Evolutionary conservation across 805 yeast genomes (phyloP).

Genomic region (Candida chilensis): DNA sequence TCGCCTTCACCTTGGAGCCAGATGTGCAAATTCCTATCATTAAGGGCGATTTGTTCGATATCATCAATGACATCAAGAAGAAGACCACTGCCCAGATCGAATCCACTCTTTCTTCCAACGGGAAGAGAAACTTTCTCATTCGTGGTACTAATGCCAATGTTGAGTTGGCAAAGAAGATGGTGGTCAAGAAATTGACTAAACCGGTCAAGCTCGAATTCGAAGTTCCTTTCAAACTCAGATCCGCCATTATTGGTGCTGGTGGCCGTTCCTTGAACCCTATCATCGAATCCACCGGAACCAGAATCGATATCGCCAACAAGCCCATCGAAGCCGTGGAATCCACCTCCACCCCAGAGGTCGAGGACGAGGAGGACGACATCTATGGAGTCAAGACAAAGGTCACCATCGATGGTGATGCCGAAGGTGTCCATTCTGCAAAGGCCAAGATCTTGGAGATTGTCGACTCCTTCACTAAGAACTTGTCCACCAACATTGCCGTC

Average conservation of each 20-base stretch:
- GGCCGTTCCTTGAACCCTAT: slow-evolving; percentile 80
- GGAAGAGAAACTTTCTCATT: slow-evolving; percentile 75
- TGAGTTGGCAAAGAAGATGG: slow-evolving; percentile 61
- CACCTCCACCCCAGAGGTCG: slow-evolving; percentile 14
- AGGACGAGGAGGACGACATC: slow-evolving; percentile 44
- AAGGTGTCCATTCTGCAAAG: slow-evolving; percentile 42
- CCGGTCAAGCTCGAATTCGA: slow-evolving; percentile 54
- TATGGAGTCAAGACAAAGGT: slow-evolving; percentile 55
- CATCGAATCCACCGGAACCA: slow-evolving; percentile 55
- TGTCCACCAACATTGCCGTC: slow-evolving; percentile 41
- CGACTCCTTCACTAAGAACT: slow-evolving; percentile 58
- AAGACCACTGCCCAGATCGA: slow-evolving; percentile 62
- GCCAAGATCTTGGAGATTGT: slow-evolving; percentile 63
- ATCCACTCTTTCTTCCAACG: slow-evolving; percentile 69
- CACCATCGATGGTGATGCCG: slow-evolving; percentile 73
- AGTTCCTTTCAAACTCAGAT: slow-evolving; percentile 70
- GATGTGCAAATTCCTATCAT: slow-evolving; percentile 57
- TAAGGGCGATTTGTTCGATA: slow-evolving; percentile 60
- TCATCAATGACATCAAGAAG: slow-evolving; percentile 54
- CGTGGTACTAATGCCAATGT: slow-evolving; percentile 67
- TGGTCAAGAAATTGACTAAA: slow-evolving; percentile 68
- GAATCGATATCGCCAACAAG: slow-evolving; percentile 53
- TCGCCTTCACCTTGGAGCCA: slow-evolving; percentile 66
- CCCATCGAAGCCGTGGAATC: slow-evolving; percentile 10
- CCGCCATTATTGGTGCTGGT: slow-evolving; percentile 78